Conservation (phyloP, 2,329 filamentous ascomycete species). For the Aureobasidium sp. region DNA sequence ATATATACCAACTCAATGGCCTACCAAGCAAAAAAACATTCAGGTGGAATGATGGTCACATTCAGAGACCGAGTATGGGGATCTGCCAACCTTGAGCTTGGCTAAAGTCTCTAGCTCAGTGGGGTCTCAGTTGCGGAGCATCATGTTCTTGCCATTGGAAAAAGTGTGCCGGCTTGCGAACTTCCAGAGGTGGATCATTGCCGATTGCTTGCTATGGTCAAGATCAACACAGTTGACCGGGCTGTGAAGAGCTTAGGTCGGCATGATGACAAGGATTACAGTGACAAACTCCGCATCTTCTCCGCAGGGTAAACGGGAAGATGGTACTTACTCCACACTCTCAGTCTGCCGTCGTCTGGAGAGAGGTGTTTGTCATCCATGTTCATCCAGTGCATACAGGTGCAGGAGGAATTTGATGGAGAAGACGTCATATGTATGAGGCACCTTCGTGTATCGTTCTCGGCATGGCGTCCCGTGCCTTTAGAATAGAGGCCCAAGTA, state of each 20-base stretch:
- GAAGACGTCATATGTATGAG: neutral
- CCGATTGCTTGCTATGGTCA: constrained; percentile 1
- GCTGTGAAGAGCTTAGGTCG: neutral
- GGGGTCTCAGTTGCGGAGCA: neutral
- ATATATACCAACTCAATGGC: neutral
- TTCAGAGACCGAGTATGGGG: neutral
- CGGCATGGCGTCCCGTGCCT: neutral
- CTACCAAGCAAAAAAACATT: neutral
- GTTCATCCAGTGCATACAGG: constrained; percentile 1
- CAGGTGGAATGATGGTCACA: neutral
- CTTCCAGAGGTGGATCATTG: neutral
- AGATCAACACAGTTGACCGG: constrained; percentile 2
- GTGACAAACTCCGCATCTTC: constrained; percentile 5
- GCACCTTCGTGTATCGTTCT: neutral
- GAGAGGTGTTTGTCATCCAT: neutral
- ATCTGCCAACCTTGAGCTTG: constrained; percentile 11
- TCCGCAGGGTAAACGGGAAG: constrained; percentile 8
- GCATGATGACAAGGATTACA: neutral
- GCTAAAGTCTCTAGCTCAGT: constrained; percentile 10
- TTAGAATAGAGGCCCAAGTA: neutral
- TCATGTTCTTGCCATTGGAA: neutral
- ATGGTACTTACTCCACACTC: neutral
- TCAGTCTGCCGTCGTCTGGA: neutral
- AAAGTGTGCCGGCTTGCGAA: neutral
- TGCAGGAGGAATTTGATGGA: neutral